Evolutionary conservation across 176 grass and related monocot genomes (phyloP), one percentile per base, ranked within the genome.

Genomic region (Secale cereale): DNA sequence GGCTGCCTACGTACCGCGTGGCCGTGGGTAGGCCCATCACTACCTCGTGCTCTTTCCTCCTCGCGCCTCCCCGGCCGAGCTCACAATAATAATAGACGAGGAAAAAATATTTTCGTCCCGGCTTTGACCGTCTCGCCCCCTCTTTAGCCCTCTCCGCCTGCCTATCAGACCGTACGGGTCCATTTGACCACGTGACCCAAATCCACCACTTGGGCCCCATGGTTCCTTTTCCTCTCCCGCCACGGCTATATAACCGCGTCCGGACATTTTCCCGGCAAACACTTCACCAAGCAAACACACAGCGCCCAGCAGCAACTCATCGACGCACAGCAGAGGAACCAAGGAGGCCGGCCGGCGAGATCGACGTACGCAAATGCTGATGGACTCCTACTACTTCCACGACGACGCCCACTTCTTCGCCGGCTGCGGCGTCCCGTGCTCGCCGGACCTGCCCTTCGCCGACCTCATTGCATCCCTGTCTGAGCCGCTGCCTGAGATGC

Each of bases 301-400:
- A 16, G 4, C 10, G 0, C 28, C 1, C 68, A 3, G 36, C 61
- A 23, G 27, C 17, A 8, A 0, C 28, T 2, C 57, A 4, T 29
- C 5, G 63, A 7, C 25, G 52, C 9, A 11, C 1, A 41, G 62
- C 14, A 6, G 8, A 5, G 39, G 14, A 13, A 5, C 43, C 4
- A 50, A 50, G 46, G 15, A 17, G 45, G 45, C 43, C 8, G 37
- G 37, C 37, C 45, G 45, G 45, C 14, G 45, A 6, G 33, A 19
- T 56, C 50, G 50, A 22, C 52, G n/a, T n/a, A n/a, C n/a, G 52
- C 52, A 86, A 84, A 88, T 92, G 90, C 87, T 91, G 78, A 96
- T 90, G 97, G 91, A 92, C 67, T 81, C 91, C 81, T 67, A 78
- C 64, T 35, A 45, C 66, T 93, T 94, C 88, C 97, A 92, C 27